Percentiles rank a stretch among this genome's conserved stretches.
phyloP scores from a whole-genome alignment of 2,329 filamentous ascomycete species.

The Fusarium redolens region DNA sequence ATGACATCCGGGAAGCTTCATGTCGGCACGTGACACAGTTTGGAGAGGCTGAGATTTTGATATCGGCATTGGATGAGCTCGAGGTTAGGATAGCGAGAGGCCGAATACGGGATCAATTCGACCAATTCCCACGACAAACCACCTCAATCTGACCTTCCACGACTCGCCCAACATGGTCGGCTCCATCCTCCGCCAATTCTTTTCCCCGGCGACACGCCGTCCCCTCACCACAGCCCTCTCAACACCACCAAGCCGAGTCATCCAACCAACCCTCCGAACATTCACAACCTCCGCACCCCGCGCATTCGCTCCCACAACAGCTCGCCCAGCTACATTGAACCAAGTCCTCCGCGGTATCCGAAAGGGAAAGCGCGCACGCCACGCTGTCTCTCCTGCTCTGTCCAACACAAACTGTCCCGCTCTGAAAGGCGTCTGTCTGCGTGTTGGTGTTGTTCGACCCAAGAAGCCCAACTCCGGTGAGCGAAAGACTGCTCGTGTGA shows the following conservation, averaged over 20 bases:
- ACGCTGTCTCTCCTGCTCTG: conserved; percentile 88
- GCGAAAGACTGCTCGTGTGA: conserved; percentile 92
- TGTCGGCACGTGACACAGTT: conserved; percentile 29
- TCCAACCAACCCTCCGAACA: conserved; percentile 48
- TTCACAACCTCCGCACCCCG: conserved; percentile 46
- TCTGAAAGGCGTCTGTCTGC: conserved; percentile 95
- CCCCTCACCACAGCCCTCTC: conserved; percentile 39
- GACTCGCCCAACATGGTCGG: conserved; percentile 49
- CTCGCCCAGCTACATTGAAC: conserved; percentile 73
- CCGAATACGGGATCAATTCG: conserved; percentile 28
- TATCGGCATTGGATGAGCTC: conserved; percentile 26
- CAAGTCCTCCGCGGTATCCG: conserved; percentile 83
- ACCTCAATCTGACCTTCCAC: conserved; percentile 22
- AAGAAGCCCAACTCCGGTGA: conserved; percentile 99
- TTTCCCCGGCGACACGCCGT: conserved; percentile 48
- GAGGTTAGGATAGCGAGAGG: conserved; percentile 22
- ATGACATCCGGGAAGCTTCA: accelerated
- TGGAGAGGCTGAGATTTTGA: conserved; percentile 43
- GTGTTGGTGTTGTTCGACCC: conserved; percentile 91
- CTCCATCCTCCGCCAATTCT: conserved; percentile 51
- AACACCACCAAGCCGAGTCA: conserved; percentile 28
- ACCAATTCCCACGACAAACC: background rate
- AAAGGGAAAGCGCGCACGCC: conserved; percentile 81
- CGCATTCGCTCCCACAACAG: conserved; percentile 55
- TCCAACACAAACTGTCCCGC: conserved; percentile 75